Conservation (phyloP, 2,329 filamentous ascomycete species). For the Bipolaris oryzae region DNA sequence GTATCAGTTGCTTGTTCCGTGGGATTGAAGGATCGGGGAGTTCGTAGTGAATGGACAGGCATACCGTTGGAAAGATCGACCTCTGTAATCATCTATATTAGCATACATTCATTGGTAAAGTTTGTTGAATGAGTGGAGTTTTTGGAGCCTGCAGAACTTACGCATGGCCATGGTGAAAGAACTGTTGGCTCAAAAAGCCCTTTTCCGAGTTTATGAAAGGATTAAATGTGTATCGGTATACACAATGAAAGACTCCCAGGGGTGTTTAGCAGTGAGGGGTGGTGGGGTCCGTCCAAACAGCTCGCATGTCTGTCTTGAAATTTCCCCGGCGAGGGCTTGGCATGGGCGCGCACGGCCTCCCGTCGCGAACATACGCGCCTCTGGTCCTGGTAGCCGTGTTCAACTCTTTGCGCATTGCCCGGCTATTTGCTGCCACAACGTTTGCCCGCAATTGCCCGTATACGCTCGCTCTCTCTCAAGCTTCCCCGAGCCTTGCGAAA, state of each 20-base stretch:
- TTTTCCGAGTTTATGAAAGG: slow-evolving; percentile 3
- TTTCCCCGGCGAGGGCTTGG: slow-evolving; percentile 33
- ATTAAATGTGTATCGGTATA: slow-evolving; percentile 7
- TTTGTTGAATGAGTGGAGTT: slow-evolving; percentile 11
- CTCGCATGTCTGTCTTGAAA: slow-evolving; percentile 28
- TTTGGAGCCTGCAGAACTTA: slow-evolving; percentile 37
- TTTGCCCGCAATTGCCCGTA: slow-evolving; percentile 7
- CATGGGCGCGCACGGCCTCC: slow-evolving; percentile 19
- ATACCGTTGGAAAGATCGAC: slow-evolving; percentile 84
- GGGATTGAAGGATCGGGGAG: slow-evolving; percentile 6
- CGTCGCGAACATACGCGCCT: slow-evolving; percentile 23
- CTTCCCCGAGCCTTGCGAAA: slow-evolving; percentile 6
- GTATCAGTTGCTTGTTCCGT: slow-evolving; percentile 29
- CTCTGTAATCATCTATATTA: slow-evolving; percentile 59
- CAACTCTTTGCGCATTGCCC: slow-evolving; percentile 10
- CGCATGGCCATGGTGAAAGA: slow-evolving; percentile 48
- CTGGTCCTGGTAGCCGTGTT: neutral
- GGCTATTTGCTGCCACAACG: slow-evolving; percentile 4
- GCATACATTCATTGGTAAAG: slow-evolving; percentile 11
- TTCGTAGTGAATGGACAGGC: slow-evolving; percentile 14
- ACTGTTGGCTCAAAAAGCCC: slow-evolving; percentile 14
- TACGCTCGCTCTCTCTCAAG: slow-evolving; percentile 18
- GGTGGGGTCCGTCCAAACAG: slow-evolving; percentile 36
- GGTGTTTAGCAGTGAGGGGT: slow-evolving; percentile 29
- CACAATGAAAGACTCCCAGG: slow-evolving; percentile 7